Percentiles rank a stretch among this genome's conserved stretches.
These are phyloP conservation scores for Sarocladium brachiariae DNA, from an alignment of 2,329 filamentous ascomycete species.

Conservation along the genomic window DNA sequence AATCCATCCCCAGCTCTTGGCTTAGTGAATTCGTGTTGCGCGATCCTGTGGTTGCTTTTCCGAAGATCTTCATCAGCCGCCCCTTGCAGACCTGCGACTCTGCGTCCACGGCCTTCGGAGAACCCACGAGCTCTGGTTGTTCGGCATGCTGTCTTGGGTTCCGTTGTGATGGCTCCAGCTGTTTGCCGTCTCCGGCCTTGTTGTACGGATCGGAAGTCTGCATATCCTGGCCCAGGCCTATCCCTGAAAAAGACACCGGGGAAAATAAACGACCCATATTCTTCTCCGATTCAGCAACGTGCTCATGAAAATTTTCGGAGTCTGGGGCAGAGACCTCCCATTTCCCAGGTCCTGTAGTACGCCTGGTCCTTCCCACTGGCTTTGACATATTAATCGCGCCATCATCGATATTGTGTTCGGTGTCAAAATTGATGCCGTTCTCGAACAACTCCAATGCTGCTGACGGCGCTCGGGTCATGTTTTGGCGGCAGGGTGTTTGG, in stretches of 20 bases:
- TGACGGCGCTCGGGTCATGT: slow-evolving; percentile 17
- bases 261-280: neutral
- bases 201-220: slow-evolving; percentile 3
- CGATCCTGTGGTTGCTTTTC: neutral
- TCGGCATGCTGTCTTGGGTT: neutral
- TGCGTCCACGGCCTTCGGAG: neutral
- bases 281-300: neutral
- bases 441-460: slow-evolving; percentile 23
- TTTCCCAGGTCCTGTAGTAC: neutral
- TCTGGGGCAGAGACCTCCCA: neutral
- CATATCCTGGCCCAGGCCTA: neutral
- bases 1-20: neutral
- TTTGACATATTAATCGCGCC: neutral
- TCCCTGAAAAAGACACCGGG: slow-evolving; percentile 10
- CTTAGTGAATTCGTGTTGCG: neutral
- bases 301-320: neutral
- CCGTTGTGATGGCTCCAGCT: neutral
- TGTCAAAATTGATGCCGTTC: slow-evolving; percentile 24
- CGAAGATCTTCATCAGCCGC: neutral
- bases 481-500: slow-evolving; percentile 23
- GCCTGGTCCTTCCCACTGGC: neutral
- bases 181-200: neutral
- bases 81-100: neutral
- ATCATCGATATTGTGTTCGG: neutral
- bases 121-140: neutral